A percentile compares a stretch with the other conserved stretches of the same genome.
These are phyloP conservation scores for Metschnikowia hibisci DNA, from an alignment of 805 yeast genomes.

Conservation along the genomic window DNA sequence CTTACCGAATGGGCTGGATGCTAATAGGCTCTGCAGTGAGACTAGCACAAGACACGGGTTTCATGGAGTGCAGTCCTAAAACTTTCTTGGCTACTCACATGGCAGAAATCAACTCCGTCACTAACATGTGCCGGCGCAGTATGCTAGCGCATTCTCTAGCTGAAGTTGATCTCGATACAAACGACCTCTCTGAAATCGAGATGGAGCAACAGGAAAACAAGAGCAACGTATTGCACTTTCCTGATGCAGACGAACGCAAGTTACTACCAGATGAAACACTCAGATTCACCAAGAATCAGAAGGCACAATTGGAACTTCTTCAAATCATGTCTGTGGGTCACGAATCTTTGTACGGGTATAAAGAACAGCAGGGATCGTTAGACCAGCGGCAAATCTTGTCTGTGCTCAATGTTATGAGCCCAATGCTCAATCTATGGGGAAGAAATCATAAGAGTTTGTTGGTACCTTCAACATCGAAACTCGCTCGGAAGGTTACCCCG, in stretches of 20 bases:
- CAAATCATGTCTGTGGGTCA: slow-evolving; percentile 79
- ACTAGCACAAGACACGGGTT: slow-evolving; percentile 80
- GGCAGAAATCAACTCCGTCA: slow-evolving; percentile 77
- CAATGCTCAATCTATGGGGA: slow-evolving; percentile 78
- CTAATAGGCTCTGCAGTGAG: slow-evolving; percentile 83
- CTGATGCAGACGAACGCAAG: slow-evolving; percentile 27
- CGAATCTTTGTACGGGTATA: slow-evolving; percentile 72
- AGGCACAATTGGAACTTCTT: slow-evolving; percentile 74
- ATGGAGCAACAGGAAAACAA: slow-evolving; percentile 24
- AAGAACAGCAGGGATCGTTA: slow-evolving; percentile 48
- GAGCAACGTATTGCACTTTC: slow-evolving; percentile 26
- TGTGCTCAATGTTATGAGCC: slow-evolving; percentile 66
- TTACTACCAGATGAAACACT: slow-evolving; percentile 24
- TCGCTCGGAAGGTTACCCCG: slow-evolving; percentile 28
- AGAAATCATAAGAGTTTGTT: slow-evolving; percentile 55
- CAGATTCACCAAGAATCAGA: slow-evolving; percentile 58
- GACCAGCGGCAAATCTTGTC: slow-evolving; percentile 66
- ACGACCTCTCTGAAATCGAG: slow-evolving; percentile 36
- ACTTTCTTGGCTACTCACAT: slow-evolving; percentile 80
- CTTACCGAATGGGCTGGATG: slow-evolving; percentile 93
- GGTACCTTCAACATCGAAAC: slow-evolving; percentile 43
- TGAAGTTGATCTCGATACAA: slow-evolving; percentile 56
- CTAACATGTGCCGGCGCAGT: slow-evolving; percentile 74
- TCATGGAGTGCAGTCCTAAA: slow-evolving; percentile 68
- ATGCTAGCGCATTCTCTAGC: slow-evolving; percentile 70